phyloP scores from a whole-genome alignment of 169 alveolate genomes.

The Eimeria acervulina region DNA sequence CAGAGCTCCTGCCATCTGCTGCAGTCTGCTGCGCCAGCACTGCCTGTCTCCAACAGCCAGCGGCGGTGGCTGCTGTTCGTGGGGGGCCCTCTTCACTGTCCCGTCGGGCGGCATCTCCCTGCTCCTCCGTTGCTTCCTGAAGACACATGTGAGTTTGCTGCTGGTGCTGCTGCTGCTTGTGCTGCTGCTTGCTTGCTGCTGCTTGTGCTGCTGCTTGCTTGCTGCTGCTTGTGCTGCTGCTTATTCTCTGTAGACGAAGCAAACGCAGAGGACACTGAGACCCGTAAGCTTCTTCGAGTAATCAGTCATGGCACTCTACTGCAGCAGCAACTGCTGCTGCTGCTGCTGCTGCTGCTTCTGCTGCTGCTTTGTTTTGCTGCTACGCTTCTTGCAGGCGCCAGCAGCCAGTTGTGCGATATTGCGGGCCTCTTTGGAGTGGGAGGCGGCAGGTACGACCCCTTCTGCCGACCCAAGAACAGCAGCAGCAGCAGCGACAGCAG shows the following conservation, averaged over 20 bases:
- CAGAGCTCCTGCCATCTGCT: constrained; percentile 62
- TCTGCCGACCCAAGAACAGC: constrained; percentile 49
- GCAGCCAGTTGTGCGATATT: constrained; percentile 23
- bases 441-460: constrained; percentile 55
- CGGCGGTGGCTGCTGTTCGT: constrained; percentile 57
- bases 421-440: constrained; percentile 45
- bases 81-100: constrained; percentile 33
- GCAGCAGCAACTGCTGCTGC: not conserved
- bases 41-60: constrained; percentile 33
- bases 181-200: constrained; percentile 40
- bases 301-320: too few relatives aligned
- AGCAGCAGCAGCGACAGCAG: constrained; percentile 14
- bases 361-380: not conserved
- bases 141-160: constrained; percentile 46
- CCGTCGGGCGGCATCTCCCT: not conserved
- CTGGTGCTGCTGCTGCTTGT: constrained; percentile 55
- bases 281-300: too few relatives aligned
- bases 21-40: constrained; percentile 23
- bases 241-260: not conserved
- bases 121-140: constrained; percentile 53
- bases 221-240: not conserved
- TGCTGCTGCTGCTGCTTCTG: not conserved
- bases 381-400: constrained; percentile 3
- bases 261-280: too few relatives aligned
- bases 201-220: not conserved